Conservation (phyloP, 2,329 filamentous ascomycete genomes). For the Thielaviopsis musarum region DNA sequence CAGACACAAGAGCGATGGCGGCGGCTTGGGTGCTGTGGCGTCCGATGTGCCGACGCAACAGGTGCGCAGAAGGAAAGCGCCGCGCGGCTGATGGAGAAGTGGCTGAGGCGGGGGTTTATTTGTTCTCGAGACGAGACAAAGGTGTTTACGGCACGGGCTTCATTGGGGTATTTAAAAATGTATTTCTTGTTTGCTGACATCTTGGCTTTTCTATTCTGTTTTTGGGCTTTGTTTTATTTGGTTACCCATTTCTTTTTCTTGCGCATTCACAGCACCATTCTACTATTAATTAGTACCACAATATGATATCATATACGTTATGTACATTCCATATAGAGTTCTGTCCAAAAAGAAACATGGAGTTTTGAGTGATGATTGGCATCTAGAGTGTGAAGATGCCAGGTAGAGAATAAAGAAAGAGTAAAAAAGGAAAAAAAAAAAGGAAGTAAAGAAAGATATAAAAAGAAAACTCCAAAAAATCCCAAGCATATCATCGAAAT, state of each 20-base stretch:
- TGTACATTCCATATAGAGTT: too few relatives aligned
- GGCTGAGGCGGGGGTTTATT: not conserved
- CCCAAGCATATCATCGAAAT: conserved; percentile 9
- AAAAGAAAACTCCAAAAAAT: not conserved
- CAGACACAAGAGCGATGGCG: conserved; percentile 11
- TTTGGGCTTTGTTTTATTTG: not conserved
- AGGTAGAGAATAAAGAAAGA: too few relatives aligned
- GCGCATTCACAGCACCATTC: too few relatives aligned
- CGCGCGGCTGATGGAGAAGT: conserved; percentile 2
- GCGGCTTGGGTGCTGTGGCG: conserved; percentile 1
- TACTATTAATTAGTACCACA: too few relatives aligned
- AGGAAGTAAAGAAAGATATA: not conserved
- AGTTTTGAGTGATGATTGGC: too few relatives aligned
- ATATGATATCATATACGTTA: too few relatives aligned
- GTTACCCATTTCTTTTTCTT: too few relatives aligned
- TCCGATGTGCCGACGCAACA: not conserved
- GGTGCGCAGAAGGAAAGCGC: conserved; percentile 11
- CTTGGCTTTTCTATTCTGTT: not conserved
- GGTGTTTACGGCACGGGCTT: not conserved
- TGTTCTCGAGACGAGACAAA: not conserved
- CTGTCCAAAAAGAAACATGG: too few relatives aligned
- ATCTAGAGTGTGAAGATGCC: too few relatives aligned
- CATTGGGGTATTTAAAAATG: not conserved
- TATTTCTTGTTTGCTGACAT: not conserved
- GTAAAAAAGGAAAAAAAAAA: not conserved